Conservation (phyloP, 2,329 filamentous ascomycete species). For the Sphaerulina populicola region DNA sequence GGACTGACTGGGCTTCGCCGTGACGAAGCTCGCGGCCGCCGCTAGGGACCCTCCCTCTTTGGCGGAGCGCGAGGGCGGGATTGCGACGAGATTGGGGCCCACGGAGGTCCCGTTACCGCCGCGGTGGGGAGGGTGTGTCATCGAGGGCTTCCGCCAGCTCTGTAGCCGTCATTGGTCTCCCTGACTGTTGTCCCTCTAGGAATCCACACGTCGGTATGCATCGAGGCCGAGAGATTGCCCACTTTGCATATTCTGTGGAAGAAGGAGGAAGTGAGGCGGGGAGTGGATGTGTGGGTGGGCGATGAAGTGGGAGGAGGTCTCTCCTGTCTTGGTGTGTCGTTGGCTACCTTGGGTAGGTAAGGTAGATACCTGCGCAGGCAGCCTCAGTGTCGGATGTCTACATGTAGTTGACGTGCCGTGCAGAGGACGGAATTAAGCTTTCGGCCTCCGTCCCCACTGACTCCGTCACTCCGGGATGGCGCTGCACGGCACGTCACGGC, state of each 20-base stretch:
- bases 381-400: too few relatives aligned
- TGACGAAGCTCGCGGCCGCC: slow-evolving; percentile 45
- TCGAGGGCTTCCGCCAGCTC: slow-evolving; percentile 11
- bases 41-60: slow-evolving; percentile 52
- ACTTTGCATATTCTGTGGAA: slow-evolving; percentile 3
- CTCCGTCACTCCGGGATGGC: too few relatives aligned
- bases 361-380: too few relatives aligned
- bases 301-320: too few relatives aligned
- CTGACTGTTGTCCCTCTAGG: slow-evolving; percentile 15
- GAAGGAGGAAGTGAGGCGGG: background rate
- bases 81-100: slow-evolving; percentile 30
- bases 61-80: slow-evolving; percentile 37
- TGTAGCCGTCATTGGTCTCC: slow-evolving; percentile 18
- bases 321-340: too few relatives aligned
- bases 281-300: too few relatives aligned
- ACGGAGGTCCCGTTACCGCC: slow-evolving; percentile 29
- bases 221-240: slow-evolving; percentile 12
- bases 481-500: too few relatives aligned
- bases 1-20: slow-evolving; percentile 48
- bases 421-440: too few relatives aligned
- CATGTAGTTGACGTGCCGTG: too few relatives aligned
- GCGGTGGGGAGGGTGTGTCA: slow-evolving; percentile 26
- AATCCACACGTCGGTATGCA: slow-evolving; percentile 20
- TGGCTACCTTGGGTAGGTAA: too few relatives aligned
- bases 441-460: too few relatives aligned